Base-by-base conservation (phyloP, 129 eudicot genomes). In the Chrysanthemum makinoi region DNA sequence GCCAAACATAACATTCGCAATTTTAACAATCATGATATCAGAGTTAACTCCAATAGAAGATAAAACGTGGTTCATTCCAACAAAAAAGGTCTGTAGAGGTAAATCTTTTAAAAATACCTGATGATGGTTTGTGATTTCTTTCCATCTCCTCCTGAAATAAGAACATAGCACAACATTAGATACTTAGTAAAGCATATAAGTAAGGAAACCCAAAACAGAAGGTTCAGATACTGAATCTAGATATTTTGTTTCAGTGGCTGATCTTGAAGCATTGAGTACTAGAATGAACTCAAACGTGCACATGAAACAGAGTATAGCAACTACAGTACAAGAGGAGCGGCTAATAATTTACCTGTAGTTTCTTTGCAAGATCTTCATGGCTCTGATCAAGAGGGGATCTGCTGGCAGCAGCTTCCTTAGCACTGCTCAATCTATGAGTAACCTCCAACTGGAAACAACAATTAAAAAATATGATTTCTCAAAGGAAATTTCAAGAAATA, bases 351-450 rank as follows among this genome's bases (percentile, higher is more conserved):
- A 92, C 98, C 96, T 89, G 89, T 76, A 92, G 96, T 84, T 86
- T 92, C 81, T 85, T 89, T 0, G 98, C 96, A 75, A 92, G 95
- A 81, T 89, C 98, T 71, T 92, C 96, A 54, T 92, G 98, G 72
- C 82, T 86, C 30, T 83, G 95, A 77, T 44, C 77, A 79, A 72
- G 78, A 82, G n/a, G n/a, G 16, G 95, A 75, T 83, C 93, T 75
- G 81, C 76, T 77, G 33, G 86, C 84, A 68, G 87, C 83, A 33
- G 91, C 74, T 74, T 86, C 98, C 78, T 89, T 91, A 1, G 95
- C 91, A 82, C 74, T 89, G 79, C 74, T 87, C 84, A 92, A 64
- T 58, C 95, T 78, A 15, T 83, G 91, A 77, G 91, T 78, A 55
- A 86, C 97, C 79, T 91, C 94, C 22, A 86, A 80, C 97, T 91